phyloP scores from a whole-genome alignment of 2,329 filamentous ascomycete genomes.

The Colletotrichum coccodes region DNA sequence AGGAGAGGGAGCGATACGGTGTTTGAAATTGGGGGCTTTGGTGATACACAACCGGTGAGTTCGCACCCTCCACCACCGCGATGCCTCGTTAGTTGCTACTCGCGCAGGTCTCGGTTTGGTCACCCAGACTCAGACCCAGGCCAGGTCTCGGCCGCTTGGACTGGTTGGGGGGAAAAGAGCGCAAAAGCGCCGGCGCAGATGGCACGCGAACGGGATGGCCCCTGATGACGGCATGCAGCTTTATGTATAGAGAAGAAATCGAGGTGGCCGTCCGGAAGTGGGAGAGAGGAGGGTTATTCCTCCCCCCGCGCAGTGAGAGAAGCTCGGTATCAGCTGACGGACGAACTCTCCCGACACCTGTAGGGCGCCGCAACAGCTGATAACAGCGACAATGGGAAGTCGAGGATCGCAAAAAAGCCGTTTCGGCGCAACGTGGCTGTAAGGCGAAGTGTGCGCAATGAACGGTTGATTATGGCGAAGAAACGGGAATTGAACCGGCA shows the following conservation, averaged over 20 bases:
- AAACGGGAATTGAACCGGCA: constrained; percentile 22
- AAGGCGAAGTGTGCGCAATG: not conserved
- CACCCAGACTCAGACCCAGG: constrained; percentile 25
- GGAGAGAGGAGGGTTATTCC: not conserved
- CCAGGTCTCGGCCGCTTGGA: constrained; percentile 31
- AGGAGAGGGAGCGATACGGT: not conserved
- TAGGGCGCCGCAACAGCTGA: constrained; percentile 10
- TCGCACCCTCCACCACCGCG: constrained; percentile 24
- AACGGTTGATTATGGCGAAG: not conserved
- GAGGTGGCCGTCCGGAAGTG: not conserved
- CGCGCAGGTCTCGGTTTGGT: constrained; percentile 23
- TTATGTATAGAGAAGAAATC: not conserved
- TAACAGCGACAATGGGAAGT: constrained; percentile 1
- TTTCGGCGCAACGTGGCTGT: not conserved
- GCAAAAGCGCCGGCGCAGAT: constrained; percentile 17
- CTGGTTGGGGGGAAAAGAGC: constrained; percentile 17
- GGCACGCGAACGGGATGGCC: not conserved
- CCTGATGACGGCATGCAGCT: constrained; percentile 11
- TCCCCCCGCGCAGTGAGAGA: constrained; percentile 4
- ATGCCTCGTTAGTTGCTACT: constrained; percentile 18
- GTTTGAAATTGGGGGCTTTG: constrained; percentile 15
- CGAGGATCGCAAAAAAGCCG: constrained; percentile 5
- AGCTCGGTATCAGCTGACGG: constrained; percentile 30
- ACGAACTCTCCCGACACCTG: constrained; percentile 2
- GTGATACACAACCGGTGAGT: constrained; percentile 32